Evolutionary conservation across 345 rosid genomes (phyloP), one percentile per base, ranked within the genome.

Genomic region (Acer saccharum): DNA sequence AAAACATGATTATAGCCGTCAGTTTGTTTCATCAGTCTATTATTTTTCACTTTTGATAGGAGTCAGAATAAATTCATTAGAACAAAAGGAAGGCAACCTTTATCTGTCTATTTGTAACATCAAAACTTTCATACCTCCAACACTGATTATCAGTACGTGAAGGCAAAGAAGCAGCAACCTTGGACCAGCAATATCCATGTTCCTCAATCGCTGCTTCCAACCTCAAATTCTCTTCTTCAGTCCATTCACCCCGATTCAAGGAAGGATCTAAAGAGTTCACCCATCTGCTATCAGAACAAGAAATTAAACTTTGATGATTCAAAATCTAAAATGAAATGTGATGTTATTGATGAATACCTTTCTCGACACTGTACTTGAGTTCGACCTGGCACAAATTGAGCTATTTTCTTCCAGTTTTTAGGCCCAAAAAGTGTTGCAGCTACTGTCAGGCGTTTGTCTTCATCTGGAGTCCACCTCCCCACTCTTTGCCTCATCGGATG

Each of bases 121-220:
- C 27, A 62, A 73, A 77, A 55, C 39, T 29, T 44, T 4, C 68
- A 71, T 86, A 92, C 95, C 99, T 94, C 84, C 81, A 69, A 80
- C 99, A 96, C 78, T 89, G 91, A 76, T 78, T 96, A 80, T 96
- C 98, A 10, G 98, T 96, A 78, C 98, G 95, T 77, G 87, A 77
- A 71, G 89, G 57, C 79, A 96, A 25, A 69, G 46, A 73, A 50
- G 86, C 78, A 78, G 99, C 95, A 77, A 96, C 82, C 83, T 87
- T 92, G 55, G 97, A 81, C 99, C 99, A 96, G 82, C 83, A 72
- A 80, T 83, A 72, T 44, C 97, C 97, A 66, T 84, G 87, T 81
- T 91, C 87, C 78, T 77, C 76, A 78, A 90, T 77, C 41, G 93
- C 97, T 63, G 84, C 88, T 80, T 86, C 87, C 81, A 96, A 85